Evolutionary conservation across 306 rosid genomes (phyloP).

Genomic region (Fagus crenata): DNA sequence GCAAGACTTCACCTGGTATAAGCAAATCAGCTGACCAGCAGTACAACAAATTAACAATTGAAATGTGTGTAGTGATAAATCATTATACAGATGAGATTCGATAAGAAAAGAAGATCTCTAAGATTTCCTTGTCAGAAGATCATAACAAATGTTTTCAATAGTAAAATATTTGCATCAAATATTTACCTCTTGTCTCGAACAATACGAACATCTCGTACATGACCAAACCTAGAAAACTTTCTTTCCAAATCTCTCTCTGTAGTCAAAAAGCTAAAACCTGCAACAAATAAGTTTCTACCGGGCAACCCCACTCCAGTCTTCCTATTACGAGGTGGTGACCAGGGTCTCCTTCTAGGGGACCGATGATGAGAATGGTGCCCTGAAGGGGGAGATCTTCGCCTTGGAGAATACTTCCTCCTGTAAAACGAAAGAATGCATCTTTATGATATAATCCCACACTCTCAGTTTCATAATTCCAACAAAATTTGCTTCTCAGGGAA

Average conservation of each 20-base stretch:
- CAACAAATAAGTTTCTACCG: slow-evolving; percentile 1
- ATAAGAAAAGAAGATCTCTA: neutral
- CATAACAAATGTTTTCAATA: neutral
- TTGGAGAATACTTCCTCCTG: neutral
- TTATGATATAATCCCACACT: neutral
- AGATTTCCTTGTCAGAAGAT: neutral
- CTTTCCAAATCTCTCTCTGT: slow-evolving; percentile 10
- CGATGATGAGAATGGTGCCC: neutral
- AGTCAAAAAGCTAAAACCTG: slow-evolving; percentile 11
- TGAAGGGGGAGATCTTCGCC: slow-evolving; percentile 1
- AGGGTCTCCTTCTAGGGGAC: neutral
- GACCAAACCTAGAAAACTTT: slow-evolving; percentile 5
- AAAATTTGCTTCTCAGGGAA: neutral
- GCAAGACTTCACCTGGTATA: slow-evolving; percentile 3
- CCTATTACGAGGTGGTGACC: slow-evolving; percentile 3
- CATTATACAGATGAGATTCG: neutral
- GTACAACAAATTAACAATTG: neutral
- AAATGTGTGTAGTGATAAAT: neutral
- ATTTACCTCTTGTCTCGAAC: slow-evolving; percentile 8
- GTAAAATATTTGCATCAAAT: neutral
- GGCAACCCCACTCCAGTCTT: slow-evolving; percentile 1
- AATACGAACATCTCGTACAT: neutral
- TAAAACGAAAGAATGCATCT: neutral
- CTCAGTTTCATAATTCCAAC: neutral
- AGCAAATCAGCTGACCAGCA: neutral